Base-by-base conservation (phyloP, 345 rosid species). In the Pistacia integerrima region DNA sequence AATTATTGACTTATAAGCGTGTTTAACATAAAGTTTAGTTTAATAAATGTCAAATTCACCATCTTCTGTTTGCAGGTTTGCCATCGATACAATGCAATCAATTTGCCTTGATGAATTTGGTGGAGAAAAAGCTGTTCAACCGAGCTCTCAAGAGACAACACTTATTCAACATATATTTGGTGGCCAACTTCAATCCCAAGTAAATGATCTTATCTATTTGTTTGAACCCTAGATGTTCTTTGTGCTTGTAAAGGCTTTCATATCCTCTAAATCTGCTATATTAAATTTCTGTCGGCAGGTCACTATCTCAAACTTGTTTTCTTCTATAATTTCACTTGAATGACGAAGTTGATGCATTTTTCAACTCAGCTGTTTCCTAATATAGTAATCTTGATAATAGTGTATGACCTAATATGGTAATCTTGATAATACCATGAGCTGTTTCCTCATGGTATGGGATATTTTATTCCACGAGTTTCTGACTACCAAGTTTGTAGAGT, bases 131-230 rank as follows among this genome's bases (percentile, higher is more conserved):
- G 87, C 89, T 78, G 97, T 95, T 72, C 90, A 87, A 76, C 85
- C 82, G 68, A 81, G 85, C 58, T 81, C 83, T 59, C 98, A 91
- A 82, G 97, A 92, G 78, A 96, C 99, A 44, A 93, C 99, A 22
- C 86, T 96, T 68, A 82, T 93, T 78, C 99, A 96, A 82, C 97
- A 93, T 83, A 88, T 91, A 81, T 96, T 92, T 83, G 98, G 97
- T 55, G 99, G 99, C 76, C 98, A 88, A 73, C 90, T 96, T 52
- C 97, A 91, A 72, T 96, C 98, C 75, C 94, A 90, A 94, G 99
- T 95, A 82, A 80, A 41, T 49, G 71, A 35, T 80, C 80, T 41
- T 59, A 41, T 41, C 9, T 79, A 72, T 70, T 62, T 46, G 52
- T 66, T 49, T 72, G 62, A 69, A 52, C 38, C 14, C 8, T 10